phyloP scores from a whole-genome alignment of 306 rosid species.

The Rosa persica region DNA sequence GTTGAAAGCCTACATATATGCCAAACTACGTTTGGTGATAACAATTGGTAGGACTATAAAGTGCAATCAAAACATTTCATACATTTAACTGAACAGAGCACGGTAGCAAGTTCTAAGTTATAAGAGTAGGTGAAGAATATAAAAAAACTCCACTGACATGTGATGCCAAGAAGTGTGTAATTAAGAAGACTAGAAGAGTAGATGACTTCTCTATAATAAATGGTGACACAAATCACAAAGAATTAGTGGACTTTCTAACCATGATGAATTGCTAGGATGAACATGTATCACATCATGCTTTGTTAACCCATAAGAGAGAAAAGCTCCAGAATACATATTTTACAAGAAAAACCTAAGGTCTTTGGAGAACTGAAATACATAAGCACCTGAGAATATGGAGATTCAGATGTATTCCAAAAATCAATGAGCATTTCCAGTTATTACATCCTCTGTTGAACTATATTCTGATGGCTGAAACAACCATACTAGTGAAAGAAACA shows the following conservation, averaged over 20 bases:
- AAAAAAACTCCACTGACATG: background rate
- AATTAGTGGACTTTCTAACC: background rate
- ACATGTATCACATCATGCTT: background rate
- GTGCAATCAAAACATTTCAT: slow-evolving; percentile 18
- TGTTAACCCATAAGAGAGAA: background rate
- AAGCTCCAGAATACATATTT: background rate
- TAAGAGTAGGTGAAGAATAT: background rate
- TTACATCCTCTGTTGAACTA: background rate
- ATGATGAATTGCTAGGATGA: background rate
- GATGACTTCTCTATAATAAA: background rate
- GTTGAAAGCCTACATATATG: slow-evolving; percentile 96
- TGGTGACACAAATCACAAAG: background rate
- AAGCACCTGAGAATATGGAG: background rate
- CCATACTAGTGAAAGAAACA: background rate
- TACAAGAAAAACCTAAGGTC: background rate
- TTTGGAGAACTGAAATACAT: background rate
- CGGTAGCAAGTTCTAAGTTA: background rate
- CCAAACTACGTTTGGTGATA: slow-evolving; percentile 63
- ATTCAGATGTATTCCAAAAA: background rate
- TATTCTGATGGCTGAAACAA: background rate
- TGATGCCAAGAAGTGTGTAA: background rate
- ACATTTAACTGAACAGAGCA: background rate
- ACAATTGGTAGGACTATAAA: slow-evolving; percentile 37
- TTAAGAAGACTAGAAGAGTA: background rate
- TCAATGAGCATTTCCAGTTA: background rate